Percentiles rank a stretch among this genome's conserved stretches.
phyloP scores from a whole-genome alignment of 2,329 filamentous ascomycete genomes.

The Alternaria sp. region DNA sequence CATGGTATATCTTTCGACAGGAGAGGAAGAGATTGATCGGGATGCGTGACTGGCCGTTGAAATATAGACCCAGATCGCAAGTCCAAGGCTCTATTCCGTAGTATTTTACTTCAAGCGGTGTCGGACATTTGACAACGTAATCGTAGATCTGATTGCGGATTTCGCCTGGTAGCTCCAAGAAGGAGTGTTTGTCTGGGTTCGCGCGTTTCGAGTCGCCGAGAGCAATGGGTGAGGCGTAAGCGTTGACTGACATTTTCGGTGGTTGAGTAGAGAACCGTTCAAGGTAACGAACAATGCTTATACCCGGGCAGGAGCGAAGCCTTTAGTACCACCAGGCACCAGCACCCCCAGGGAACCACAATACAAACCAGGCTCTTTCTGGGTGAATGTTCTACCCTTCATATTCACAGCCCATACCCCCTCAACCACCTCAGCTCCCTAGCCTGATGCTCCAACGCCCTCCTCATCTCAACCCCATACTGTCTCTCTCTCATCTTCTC shows the following conservation, averaged over 20 bases:
- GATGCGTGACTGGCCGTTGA: neutral
- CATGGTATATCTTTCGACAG: neutral
- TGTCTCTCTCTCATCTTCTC: slow-evolving; percentile 61
- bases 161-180: neutral
- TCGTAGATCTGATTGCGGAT: neutral
- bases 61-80: neutral
- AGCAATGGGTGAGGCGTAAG: neutral
- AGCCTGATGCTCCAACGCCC: slow-evolving; percentile 76
- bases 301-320: fast-evolving
- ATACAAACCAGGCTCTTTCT: neutral
- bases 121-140: neutral
- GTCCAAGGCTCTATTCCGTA: neutral
- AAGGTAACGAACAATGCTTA: too few species aligned
- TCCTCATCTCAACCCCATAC: slow-evolving; percentile 75
- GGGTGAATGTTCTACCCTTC: neutral
- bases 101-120: neutral
- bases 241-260: neutral
- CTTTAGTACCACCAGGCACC: neutral
- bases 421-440: slow-evolving; percentile 78
- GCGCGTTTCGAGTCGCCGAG: neutral
- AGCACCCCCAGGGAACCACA: neutral
- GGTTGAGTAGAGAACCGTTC: too few species aligned
- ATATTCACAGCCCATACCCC: slow-evolving; percentile 62
- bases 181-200: neutral
- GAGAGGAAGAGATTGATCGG: neutral